These are phyloP conservation scores for Coleophoma cylindrospora DNA, from an alignment of 2,329 filamentous ascomycete species.

Conservation along the genomic window DNA sequence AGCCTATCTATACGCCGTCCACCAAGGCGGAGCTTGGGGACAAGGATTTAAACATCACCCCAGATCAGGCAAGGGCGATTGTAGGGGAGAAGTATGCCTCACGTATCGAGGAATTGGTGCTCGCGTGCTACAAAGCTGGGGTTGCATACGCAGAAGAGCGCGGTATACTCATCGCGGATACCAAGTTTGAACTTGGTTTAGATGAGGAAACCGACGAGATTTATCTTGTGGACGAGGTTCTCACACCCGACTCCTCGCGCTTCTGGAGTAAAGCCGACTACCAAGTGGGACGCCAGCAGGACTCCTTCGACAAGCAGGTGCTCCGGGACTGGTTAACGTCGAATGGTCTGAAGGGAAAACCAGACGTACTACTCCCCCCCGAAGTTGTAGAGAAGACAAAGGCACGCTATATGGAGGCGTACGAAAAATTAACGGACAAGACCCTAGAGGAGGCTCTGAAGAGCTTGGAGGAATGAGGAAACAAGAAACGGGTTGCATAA, in stretches of 20 bases:
- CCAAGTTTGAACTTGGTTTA: too few relatives aligned
- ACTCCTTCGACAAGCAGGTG: constrained; percentile 86
- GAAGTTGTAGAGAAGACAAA: neutral
- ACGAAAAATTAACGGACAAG: neutral
- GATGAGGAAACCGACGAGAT: too few relatives aligned
- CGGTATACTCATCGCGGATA: constrained; percentile 66
- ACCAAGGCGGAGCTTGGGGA: constrained; percentile 64
- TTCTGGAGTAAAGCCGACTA: constrained; percentile 81
- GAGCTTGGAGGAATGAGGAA: neutral
- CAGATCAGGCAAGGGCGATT: constrained; percentile 39
- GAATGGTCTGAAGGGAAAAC: constrained; percentile 58
- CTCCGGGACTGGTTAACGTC: constrained; percentile 76
- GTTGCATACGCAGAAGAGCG: constrained; percentile 47
- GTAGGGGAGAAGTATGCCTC: constrained; percentile 54
- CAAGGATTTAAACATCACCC: constrained; percentile 68
- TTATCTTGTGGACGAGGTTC: constrained; percentile 60
- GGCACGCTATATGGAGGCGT: neutral
- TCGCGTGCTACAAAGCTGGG: constrained; percentile 55
- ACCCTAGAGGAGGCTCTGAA: neutral
- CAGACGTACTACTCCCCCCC: neutral
- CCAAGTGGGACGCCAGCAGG: constrained; percentile 67
- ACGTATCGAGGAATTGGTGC: constrained; percentile 51
- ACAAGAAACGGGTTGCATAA: neutral
- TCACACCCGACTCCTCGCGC: constrained; percentile 76
- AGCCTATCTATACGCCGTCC: constrained; percentile 61